These are phyloP conservation scores for Mimosa bimucronata DNA, from an alignment of 306 rosid species.

Conservation along the genomic window DNA sequence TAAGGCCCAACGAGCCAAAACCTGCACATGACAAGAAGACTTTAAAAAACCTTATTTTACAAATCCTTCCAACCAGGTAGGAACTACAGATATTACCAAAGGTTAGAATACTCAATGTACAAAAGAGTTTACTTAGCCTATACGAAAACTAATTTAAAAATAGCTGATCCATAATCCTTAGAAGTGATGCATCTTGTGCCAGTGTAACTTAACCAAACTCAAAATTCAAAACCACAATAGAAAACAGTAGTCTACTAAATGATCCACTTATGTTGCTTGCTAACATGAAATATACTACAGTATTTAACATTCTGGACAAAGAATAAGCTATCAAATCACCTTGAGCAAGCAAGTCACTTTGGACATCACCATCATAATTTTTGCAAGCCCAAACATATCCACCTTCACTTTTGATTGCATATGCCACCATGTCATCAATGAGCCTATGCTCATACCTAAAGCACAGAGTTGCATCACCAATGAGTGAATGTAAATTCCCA, in stretches of 20 bases:
- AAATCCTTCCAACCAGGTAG: conserved; percentile 24
- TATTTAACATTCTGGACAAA: conserved; percentile 25
- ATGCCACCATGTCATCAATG: conserved; percentile 99
- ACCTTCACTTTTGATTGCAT: conserved; percentile 92
- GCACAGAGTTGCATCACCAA: conserved; percentile 38
- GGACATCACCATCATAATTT: conserved; percentile 98
- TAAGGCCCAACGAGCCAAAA: conserved; percentile 96
- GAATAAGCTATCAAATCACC: conserved; percentile 51
- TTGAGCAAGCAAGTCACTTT: conserved; percentile 98
- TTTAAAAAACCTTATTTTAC: conserved; percentile 36
- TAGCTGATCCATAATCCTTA: not conserved
- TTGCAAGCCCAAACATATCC: conserved; percentile 99
- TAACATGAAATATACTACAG: conserved; percentile 14
- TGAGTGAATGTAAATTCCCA: conserved; percentile 22
- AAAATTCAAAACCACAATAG: not conserved
- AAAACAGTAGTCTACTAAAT: not conserved
- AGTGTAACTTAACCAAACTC: not conserved
- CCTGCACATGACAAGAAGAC: conserved; percentile 59
- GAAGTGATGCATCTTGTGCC: not conserved
- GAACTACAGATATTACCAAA: conserved; percentile 10
- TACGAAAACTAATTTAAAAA: not conserved
- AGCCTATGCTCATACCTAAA: conserved; percentile 97
- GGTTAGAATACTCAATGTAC: conserved; percentile 19
- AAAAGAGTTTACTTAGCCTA: not conserved
- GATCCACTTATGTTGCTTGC: conserved; percentile 3